A percentile compares a stretch with the other conserved stretches of the same genome.
These are phyloP conservation scores for Aschersonia sp. DNA, from an alignment of 2,329 filamentous ascomycete genomes.

Conservation along the genomic window DNA sequence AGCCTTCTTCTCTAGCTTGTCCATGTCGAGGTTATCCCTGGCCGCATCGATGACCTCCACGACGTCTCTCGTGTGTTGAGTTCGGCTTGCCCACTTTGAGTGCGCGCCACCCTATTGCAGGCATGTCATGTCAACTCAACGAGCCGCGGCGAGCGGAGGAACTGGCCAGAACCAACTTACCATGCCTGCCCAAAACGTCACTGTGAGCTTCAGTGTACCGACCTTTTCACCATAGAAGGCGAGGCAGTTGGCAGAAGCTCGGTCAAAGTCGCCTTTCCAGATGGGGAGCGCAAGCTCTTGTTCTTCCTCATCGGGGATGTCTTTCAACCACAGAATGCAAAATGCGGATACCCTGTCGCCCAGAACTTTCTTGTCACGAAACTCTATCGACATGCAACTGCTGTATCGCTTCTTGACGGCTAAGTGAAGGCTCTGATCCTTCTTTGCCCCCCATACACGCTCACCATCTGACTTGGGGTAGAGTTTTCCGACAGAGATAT, in stretches of 20 bases:
- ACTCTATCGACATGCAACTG: conserved; percentile 40
- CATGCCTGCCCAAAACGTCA: conserved; percentile 21
- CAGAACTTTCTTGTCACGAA: conserved; percentile 23
- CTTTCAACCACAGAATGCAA: conserved; percentile 51
- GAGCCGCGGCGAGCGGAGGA: not conserved
- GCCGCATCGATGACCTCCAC: conserved; percentile 32
- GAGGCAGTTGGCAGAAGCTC: conserved; percentile 30
- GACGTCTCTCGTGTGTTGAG: conserved; percentile 19
- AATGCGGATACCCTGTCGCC: conserved; percentile 46
- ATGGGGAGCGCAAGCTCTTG: conserved; percentile 42
- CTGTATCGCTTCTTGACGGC: conserved; percentile 46
- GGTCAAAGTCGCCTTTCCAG: conserved; percentile 43
- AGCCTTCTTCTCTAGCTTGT: conserved; percentile 18
- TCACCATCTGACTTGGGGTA: conserved; percentile 27
- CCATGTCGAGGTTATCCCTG: conserved; percentile 17
- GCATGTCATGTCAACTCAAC: not conserved
- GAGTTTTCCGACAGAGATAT: conserved; percentile 42
- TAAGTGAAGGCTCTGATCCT: conserved; percentile 26
- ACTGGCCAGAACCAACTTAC: conserved; percentile 8
- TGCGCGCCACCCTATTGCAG: conserved; percentile 18
- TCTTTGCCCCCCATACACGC: conserved; percentile 38
- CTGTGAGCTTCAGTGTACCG: conserved; percentile 26
- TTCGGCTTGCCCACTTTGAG: conserved; percentile 18
- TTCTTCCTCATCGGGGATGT: conserved; percentile 54
- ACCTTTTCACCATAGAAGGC: conserved; percentile 31